Evolutionary conservation across 345 rosid genomes (phyloP).

Genomic region (Citrus hindsii): DNA sequence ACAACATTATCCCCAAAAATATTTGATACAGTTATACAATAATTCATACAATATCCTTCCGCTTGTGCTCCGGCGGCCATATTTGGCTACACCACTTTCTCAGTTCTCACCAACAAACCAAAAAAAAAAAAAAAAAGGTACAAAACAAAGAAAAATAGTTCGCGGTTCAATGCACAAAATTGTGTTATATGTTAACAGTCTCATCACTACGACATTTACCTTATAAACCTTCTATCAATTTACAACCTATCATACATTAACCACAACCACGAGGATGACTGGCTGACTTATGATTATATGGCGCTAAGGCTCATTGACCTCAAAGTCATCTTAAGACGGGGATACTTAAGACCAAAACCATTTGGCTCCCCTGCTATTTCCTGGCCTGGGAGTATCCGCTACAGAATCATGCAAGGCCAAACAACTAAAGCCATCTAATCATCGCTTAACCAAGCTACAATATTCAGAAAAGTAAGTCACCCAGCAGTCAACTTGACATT

Average conservation of each 20-base stretch:
- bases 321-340: conserved; percentile 15
- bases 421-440: neutral
- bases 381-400: neutral
- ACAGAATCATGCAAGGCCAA: neutral
- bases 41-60: too few relatives aligned
- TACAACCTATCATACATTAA: neutral
- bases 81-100: too few relatives aligned
- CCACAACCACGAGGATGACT: neutral
- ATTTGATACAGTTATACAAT: too few relatives aligned
- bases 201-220: neutral
- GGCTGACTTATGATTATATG: neutral
- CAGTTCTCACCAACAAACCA: neutral
- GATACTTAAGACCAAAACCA: neutral
- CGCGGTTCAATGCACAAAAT: neutral
- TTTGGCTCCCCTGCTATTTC: neutral
- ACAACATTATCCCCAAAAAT: too few relatives aligned
- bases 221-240: neutral
- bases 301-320: conserved; percentile 16
- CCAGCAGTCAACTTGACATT: neutral
- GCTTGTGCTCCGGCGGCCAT: neutral
- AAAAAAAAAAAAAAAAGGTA: neutral
- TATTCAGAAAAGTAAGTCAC: conserved; percentile 5
- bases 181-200: neutral
- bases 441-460: neutral
- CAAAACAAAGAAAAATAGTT: neutral